Conservation (phyloP, 495 filamentous ascomycete genomes). For the Neurospora tetrasperma region DNA sequence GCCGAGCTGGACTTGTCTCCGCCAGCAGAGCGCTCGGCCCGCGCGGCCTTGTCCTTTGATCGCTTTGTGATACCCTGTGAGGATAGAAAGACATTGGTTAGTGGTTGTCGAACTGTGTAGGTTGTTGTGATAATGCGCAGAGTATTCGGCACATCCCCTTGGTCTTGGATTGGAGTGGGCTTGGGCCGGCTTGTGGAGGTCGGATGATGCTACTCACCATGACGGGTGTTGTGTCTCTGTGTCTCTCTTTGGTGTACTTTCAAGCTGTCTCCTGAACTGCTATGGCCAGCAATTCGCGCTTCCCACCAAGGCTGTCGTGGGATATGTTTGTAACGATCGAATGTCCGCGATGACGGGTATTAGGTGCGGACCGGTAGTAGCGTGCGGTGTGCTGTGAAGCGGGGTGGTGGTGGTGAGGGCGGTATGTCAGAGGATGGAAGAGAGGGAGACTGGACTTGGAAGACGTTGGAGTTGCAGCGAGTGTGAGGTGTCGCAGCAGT, state of each 20-base stretch:
- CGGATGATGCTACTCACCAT: constrained; percentile 15
- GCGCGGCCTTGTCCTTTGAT: constrained; percentile 53
- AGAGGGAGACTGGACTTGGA: background rate
- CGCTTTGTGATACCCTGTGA: constrained; percentile 46
- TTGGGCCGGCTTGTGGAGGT: background rate
- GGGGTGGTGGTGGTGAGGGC: background rate
- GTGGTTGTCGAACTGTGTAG: background rate
- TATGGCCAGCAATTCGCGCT: background rate
- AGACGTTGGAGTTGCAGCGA: background rate
- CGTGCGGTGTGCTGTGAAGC: background rate
- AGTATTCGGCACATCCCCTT: background rate
- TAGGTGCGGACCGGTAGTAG: background rate
- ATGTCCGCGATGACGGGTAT: background rate
- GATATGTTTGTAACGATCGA: background rate
- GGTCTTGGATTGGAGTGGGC: background rate
- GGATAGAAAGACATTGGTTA: background rate
- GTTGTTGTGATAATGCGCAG: background rate
- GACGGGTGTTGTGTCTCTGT: constrained; percentile 2
- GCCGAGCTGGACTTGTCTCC: constrained; percentile 42
- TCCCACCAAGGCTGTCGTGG: background rate
- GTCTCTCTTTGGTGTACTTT: constrained; percentile 1
- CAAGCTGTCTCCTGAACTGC: background rate
- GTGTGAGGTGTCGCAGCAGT: background rate
- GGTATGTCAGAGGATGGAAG: background rate
- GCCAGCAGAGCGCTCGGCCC: constrained; percentile 40